phyloP scores from a whole-genome alignment of 805 yeast species.

The Kregervanrija pseudodelftensis region DNA sequence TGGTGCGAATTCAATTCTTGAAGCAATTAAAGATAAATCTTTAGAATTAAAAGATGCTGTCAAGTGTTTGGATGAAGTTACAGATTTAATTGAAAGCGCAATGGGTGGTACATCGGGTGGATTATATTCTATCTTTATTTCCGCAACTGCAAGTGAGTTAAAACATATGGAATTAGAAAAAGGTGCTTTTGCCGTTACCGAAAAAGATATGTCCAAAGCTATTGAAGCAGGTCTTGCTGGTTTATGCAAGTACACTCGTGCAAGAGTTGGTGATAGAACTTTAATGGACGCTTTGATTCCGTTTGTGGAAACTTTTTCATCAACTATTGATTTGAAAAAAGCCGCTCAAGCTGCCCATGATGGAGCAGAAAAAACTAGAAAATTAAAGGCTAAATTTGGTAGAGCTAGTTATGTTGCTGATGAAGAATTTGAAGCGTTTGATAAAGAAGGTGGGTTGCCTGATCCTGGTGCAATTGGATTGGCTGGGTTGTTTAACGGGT shows the following conservation, averaged over 20 bases:
- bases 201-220: constrained; percentile 38
- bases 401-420: constrained; percentile 84
- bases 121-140: constrained; percentile 73
- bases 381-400: constrained; percentile 80
- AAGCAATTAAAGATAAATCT: constrained; percentile 36
- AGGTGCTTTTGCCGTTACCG: constrained; percentile 25
- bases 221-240: constrained; percentile 58
- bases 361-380: constrained; percentile 73
- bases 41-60: constrained; percentile 43
- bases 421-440: constrained; percentile 43
- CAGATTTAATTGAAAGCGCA: constrained; percentile 74
- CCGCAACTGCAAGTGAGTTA: constrained; percentile 58
- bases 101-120: constrained; percentile 99
- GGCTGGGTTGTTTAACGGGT: constrained; percentile 31
- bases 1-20: constrained; percentile 70
- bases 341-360: constrained; percentile 65
- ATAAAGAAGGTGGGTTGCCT: constrained; percentile 66
- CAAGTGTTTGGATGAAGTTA: constrained; percentile 57
- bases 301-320: constrained; percentile 56
- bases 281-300: constrained; percentile 86
- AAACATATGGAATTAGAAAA: constrained; percentile 34
- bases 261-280: constrained; percentile 84
- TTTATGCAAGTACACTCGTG: constrained; percentile 78
- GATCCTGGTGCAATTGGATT: constrained; percentile 96
- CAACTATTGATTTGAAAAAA: constrained; percentile 42